A percentile compares a stretch with the other conserved stretches of the same genome.
Conservation (phyloP, 345 rosid genomes). For the Garcia nutans region DNA sequence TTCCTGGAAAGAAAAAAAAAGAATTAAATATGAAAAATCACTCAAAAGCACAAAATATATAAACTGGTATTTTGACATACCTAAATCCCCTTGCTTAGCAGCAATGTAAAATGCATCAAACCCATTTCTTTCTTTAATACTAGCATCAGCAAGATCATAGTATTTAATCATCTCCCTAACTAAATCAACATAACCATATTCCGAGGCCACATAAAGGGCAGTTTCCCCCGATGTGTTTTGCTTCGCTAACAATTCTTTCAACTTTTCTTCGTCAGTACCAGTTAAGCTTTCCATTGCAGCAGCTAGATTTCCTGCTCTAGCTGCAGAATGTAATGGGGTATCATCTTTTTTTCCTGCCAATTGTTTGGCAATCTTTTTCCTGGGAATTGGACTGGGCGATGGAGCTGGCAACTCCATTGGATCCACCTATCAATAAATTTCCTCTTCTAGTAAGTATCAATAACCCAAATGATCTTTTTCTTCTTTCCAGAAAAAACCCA, state of each 20-base stretch:
- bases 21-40: background rate
- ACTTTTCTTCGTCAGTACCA: slow-evolving; percentile 38
- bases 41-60: background rate
- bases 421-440: slow-evolving; percentile 11
- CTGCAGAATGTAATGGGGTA: slow-evolving; percentile 71
- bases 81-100: slow-evolving; percentile 89
- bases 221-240: slow-evolving; percentile 94
- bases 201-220: slow-evolving; percentile 88
- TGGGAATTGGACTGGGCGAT: slow-evolving; percentile 22
- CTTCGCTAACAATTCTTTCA: slow-evolving; percentile 53
- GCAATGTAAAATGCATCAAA: slow-evolving; percentile 96
- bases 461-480: slow-evolving; percentile 7
- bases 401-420: slow-evolving; percentile 29
- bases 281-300: slow-evolving; percentile 51
- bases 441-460: slow-evolving; percentile 1
- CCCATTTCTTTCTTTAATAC: slow-evolving; percentile 87
- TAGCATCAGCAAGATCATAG: slow-evolving; percentile 71
- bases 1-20: background rate
- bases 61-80: slow-evolving; percentile 31
- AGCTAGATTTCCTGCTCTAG: slow-evolving; percentile 60
- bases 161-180: slow-evolving; percentile 75
- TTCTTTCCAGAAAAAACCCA: slow-evolving; percentile 36
- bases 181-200: slow-evolving; percentile 69
- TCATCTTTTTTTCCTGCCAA: slow-evolving; percentile 84
- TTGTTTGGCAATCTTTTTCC: slow-evolving; percentile 84